These are phyloP conservation scores for Aspergillus hortae DNA, from an alignment of 2,329 filamentous ascomycete genomes.

Conservation along the genomic window DNA sequence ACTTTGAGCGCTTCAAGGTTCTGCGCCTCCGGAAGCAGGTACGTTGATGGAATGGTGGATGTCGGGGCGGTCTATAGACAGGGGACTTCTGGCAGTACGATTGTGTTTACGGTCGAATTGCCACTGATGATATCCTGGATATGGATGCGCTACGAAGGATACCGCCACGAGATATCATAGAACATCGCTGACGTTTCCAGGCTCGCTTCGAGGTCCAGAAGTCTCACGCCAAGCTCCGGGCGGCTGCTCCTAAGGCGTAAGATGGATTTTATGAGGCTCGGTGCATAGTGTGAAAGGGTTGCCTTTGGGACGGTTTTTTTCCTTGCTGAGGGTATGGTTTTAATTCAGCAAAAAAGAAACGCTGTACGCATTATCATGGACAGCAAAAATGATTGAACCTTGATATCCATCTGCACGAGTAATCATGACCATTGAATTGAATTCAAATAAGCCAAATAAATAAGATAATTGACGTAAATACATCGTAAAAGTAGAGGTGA, in stretches of 20 bases:
- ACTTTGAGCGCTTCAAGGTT: conserved; percentile 99
- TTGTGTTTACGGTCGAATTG: neutral
- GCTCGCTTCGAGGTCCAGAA: conserved; percentile 95
- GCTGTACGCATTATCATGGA: conserved; percentile 41
- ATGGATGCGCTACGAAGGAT: neutral
- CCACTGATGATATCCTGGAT: neutral
- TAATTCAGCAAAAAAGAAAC: conserved; percentile 32
- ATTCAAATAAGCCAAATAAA: no score
- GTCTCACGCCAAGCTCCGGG: conserved; percentile 89
- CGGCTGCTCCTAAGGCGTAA: conserved; percentile 65
- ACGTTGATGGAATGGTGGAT: conserved; percentile 32
- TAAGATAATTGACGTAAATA: no score
- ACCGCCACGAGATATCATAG: no score
- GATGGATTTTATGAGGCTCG: conserved; percentile 36
- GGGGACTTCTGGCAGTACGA: neutral
- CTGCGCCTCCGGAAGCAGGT: conserved; percentile 99
- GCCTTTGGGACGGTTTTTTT: conserved; percentile 35
- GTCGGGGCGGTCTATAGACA: neutral
- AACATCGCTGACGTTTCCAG: conserved; percentile 37
- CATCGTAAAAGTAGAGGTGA: neutral
- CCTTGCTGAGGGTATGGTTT: conserved; percentile 33
- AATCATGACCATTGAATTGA: conserved; percentile 12
- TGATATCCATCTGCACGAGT: conserved; percentile 32
- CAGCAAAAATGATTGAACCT: conserved; percentile 43
- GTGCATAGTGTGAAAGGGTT: conserved; percentile 43